Conservation (phyloP, 495 filamentous ascomycete genomes). For the Neurospora terricola region DNA sequence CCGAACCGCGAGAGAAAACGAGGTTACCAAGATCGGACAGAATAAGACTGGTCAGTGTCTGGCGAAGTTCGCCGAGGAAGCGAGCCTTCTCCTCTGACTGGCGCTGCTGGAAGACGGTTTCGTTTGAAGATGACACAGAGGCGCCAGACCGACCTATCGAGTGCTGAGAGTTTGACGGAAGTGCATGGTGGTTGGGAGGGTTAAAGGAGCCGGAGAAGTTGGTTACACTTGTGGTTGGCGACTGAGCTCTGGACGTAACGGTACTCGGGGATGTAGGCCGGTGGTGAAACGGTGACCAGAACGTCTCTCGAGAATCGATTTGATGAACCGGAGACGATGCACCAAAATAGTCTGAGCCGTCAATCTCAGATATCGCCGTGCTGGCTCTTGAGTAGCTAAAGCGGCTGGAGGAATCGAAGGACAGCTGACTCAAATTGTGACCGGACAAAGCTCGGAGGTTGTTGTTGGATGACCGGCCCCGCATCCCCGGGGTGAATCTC, state of each 20-base stretch:
- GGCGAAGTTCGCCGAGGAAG: constrained; percentile 69
- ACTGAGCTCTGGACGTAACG: constrained; percentile 45
- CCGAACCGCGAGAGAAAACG: constrained; percentile 76
- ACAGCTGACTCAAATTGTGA: constrained; percentile 52
- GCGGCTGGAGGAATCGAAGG: constrained; percentile 52
- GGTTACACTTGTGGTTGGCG: constrained; percentile 44
- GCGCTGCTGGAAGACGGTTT: constrained; percentile 47
- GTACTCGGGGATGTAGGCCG: constrained; percentile 51
- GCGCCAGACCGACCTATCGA: constrained; percentile 39
- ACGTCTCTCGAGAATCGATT: constrained; percentile 70
- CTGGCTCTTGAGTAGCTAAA: constrained; percentile 48
- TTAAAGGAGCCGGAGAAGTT: constrained; percentile 38
- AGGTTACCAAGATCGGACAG: constrained; percentile 82
- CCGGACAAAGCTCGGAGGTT: constrained; percentile 44
- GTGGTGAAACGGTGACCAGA: constrained; percentile 75
- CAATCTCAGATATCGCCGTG: constrained; percentile 51
- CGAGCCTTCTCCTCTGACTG: constrained; percentile 42
- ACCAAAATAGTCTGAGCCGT: constrained; percentile 62
- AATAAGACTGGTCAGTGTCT: constrained; percentile 72
- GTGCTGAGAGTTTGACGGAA: constrained; percentile 31
- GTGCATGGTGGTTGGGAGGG: constrained; percentile 27
- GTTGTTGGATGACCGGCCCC: constrained; percentile 14
- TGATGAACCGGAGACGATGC: constrained; percentile 58
- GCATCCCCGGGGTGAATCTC: constrained; percentile 16
- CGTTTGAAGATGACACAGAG: constrained; percentile 44